Percentiles rank a stretch among this genome's conserved stretches.
phyloP scores from a whole-genome alignment of 2,329 filamentous ascomycete genomes.

The Penicillium sp. region DNA sequence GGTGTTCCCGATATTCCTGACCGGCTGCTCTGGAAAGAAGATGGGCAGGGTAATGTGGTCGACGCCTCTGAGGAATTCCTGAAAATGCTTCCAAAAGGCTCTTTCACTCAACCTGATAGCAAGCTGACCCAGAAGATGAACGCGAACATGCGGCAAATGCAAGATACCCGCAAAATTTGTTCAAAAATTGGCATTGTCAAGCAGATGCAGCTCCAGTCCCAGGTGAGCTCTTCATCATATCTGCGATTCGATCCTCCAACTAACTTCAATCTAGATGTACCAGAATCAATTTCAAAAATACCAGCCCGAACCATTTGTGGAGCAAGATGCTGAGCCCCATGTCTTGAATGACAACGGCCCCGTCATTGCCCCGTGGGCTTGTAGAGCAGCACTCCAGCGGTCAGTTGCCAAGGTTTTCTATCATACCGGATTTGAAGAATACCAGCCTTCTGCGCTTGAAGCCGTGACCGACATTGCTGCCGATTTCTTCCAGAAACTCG shows the following conservation, averaged over 20 bases:
- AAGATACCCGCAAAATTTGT: slow-evolving; percentile 93
- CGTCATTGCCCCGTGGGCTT: slow-evolving; percentile 80
- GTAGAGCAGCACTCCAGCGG: slow-evolving; percentile 80
- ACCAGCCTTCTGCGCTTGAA: slow-evolving; percentile 91
- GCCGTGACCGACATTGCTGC: slow-evolving; percentile 84
- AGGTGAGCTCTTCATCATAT: slow-evolving; percentile 58
- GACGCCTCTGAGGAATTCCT: slow-evolving; percentile 86
- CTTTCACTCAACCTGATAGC: slow-evolving; percentile 74
- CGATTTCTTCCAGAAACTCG: slow-evolving; percentile 85
- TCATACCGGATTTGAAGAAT: slow-evolving; percentile 93
- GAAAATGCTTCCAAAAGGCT: slow-evolving; percentile 70
- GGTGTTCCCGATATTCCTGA: slow-evolving; percentile 81
- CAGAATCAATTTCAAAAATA: slow-evolving; percentile 98
- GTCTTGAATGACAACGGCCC: slow-evolving; percentile 87
- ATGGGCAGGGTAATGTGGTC: slow-evolving; percentile 83
- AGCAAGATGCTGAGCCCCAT: slow-evolving; percentile 83
- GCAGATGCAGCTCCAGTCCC: slow-evolving; percentile 98
- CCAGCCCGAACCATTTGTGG: slow-evolving; percentile 82
- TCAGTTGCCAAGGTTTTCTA: slow-evolving; percentile 95
- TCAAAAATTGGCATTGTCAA: slow-evolving; percentile 98
- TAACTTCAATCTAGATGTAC: slow-evolving; percentile 67
- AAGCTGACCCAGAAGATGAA: slow-evolving; percentile 78
- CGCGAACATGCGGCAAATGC: slow-evolving; percentile 89
- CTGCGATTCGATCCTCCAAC: neutral
- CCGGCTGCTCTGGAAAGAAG: slow-evolving; percentile 83